A percentile compares a stretch with the other conserved stretches of the same genome.
Conservation (phyloP, 768 basidiomycete genomes). For the Punctularia strigosozonata region DNA sequence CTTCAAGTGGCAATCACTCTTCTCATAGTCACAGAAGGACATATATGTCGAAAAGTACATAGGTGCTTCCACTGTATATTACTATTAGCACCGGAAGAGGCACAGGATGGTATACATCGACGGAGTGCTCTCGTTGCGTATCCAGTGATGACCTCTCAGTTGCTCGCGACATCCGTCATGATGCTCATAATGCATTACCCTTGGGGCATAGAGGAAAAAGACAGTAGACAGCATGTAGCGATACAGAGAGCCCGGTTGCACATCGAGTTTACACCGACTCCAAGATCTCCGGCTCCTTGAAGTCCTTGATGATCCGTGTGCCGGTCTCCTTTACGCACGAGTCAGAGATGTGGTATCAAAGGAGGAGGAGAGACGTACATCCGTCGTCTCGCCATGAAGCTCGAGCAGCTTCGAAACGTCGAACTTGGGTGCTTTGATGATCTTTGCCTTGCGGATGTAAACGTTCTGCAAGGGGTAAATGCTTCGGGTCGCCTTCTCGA, state of each 20-base stretch:
- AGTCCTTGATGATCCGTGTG: conserved; percentile 87
- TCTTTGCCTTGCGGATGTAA: conserved; percentile 98
- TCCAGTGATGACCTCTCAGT: no score
- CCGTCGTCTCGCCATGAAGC: conserved; percentile 89
- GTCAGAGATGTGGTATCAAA: conserved; percentile 8
- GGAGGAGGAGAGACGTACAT: conserved; percentile 43
- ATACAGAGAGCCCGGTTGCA: conserved; percentile 7
- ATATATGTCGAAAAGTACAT: conserved; percentile 9
- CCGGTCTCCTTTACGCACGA: conserved; percentile 70
- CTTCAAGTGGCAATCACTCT: no score
- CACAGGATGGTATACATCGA: conserved; percentile 1
- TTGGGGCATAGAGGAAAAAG: conserved; percentile 21
- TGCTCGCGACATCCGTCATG: conserved; percentile 2
- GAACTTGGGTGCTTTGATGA: conserved; percentile 95
- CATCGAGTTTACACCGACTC: conserved; percentile 64
- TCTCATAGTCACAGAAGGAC: conserved; percentile 4
- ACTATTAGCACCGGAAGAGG: neutral
- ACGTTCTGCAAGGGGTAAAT: conserved; percentile 99
- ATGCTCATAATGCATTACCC: conserved; percentile 29
- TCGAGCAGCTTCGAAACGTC: conserved; percentile 93
- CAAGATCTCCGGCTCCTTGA: conserved; percentile 94
- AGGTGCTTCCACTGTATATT: neutral
- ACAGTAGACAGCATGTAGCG: conserved; percentile 7
- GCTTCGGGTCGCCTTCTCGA: conserved; percentile 92
- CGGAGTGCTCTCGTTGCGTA: no score